Evolutionary conservation across 768 basidiomycete species (phyloP).

Genomic region (Agaricus subrufescens): DNA sequence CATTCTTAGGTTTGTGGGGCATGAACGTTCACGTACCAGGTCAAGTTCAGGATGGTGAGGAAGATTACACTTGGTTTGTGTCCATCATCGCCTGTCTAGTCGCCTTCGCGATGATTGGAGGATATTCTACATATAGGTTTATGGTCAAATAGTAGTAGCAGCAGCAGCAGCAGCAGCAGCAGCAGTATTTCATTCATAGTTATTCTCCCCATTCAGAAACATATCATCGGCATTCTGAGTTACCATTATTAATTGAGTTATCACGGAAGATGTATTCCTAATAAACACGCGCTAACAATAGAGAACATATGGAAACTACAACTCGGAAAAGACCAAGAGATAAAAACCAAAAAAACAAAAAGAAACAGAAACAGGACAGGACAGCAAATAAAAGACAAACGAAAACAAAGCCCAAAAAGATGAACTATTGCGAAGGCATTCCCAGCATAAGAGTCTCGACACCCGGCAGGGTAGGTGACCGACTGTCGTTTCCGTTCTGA

Average conservation of each 20-base stretch:
- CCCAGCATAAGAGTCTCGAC: conserved; percentile 19
- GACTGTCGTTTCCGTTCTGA: conserved; percentile 18
- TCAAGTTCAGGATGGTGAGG: conserved; percentile 42
- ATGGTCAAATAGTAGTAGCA: conserved; percentile 44
- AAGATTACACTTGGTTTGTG: conserved; percentile 78
- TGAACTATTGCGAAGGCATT: conserved; percentile 1
- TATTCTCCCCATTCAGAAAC: background rate
- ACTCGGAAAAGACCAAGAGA: background rate
- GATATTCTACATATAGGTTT: conserved; percentile 74
- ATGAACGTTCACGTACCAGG: conserved; percentile 99
- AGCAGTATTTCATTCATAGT: background rate
- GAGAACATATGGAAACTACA: conserved; percentile 1
- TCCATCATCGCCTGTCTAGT: conserved; percentile 79
- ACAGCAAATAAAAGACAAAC: background rate
- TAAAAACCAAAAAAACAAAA: background rate
- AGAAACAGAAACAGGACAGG: background rate
- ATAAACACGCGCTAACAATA: background rate
- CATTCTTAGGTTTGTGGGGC: conserved; percentile 75
- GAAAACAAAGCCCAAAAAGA: background rate
- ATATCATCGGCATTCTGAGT: background rate
- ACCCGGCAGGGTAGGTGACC: conserved; percentile 21
- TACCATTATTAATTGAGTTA: background rate
- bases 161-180: background rate
- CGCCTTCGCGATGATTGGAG: conserved; percentile 78
- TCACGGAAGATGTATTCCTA: conserved; percentile 5